A percentile compares a stretch with the other conserved stretches of the same genome.
Evolutionary conservation across 108 stramenopile species (phyloP).

Genomic region (Cafeteria roenbergensis): DNA sequence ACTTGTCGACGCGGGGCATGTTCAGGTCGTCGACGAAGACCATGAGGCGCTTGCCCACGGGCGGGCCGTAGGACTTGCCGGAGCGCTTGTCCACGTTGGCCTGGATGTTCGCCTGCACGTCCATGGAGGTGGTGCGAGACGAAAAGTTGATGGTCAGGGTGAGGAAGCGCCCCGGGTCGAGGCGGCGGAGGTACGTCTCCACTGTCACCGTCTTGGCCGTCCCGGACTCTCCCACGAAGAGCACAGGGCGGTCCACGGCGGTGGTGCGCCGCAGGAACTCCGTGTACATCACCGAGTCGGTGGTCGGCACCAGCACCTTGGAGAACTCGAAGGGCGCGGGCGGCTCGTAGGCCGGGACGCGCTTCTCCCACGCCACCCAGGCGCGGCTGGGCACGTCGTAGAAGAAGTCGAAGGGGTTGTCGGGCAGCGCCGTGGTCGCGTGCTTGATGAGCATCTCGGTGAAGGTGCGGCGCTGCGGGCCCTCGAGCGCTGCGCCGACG

Average conservation of each 20-base stretch:
- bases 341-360: slow-evolving; percentile 43
- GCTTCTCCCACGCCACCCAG: slow-evolving; percentile 43
- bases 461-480: slow-evolving; percentile 30
- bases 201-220: slow-evolving; percentile 57
- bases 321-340: slow-evolving; percentile 49
- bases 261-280: slow-evolving; percentile 37
- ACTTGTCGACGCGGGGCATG: slow-evolving; percentile 50
- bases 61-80: slow-evolving; percentile 48
- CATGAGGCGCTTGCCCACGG: slow-evolving; percentile 42
- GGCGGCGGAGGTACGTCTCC: slow-evolving; percentile 37
- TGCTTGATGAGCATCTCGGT: slow-evolving; percentile 36
- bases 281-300: slow-evolving; percentile 46
- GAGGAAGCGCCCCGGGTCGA: slow-evolving; percentile 20
- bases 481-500: slow-evolving; percentile 41
- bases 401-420: slow-evolving; percentile 35
- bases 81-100: slow-evolving; percentile 54
- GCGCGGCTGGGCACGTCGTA: slow-evolving; percentile 29
- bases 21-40: slow-evolving; percentile 61
- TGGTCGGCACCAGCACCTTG: slow-evolving; percentile 55
- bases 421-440: slow-evolving; percentile 30
- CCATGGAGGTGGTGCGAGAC: slow-evolving; percentile 36
- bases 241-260: slow-evolving; percentile 37
- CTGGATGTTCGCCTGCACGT: slow-evolving; percentile 54
- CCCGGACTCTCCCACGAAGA: slow-evolving; percentile 53
- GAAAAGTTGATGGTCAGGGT: slow-evolving; percentile 44